A percentile compares a stretch with the other conserved stretches of the same genome.
Conservation (phyloP, 306 rosid species). For the Citrullus colocynthis region DNA sequence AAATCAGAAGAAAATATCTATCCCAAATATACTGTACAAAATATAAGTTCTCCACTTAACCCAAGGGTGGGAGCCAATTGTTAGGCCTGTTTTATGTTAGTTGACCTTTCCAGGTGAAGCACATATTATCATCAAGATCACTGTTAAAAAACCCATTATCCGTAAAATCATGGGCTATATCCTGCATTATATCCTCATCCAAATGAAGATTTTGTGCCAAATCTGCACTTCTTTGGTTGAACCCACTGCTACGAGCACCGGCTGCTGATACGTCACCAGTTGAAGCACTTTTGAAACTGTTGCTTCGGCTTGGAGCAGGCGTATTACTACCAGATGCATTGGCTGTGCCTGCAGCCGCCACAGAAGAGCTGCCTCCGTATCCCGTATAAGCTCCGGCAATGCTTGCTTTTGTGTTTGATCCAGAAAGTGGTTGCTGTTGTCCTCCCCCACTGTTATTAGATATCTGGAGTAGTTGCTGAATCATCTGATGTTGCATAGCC, state of each 20-base stretch:
- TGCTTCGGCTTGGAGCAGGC: slow-evolving; percentile 63
- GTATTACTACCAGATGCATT: slow-evolving; percentile 35
- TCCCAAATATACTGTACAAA: slow-evolving; percentile 58
- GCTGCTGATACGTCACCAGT: slow-evolving; percentile 59
- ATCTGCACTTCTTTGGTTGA: slow-evolving; percentile 62
- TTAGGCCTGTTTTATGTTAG: slow-evolving; percentile 36
- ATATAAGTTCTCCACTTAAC: slow-evolving; percentile 30
- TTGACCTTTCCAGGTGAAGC: slow-evolving; percentile 73
- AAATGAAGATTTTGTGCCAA: slow-evolving; percentile 45
- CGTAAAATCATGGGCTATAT: slow-evolving; percentile 53
- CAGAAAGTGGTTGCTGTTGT: slow-evolving; percentile 32
- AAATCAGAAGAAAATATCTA: slow-evolving; percentile 8
- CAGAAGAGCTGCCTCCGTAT: slow-evolving; percentile 39
- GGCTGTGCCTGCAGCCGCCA: slow-evolving; percentile 25
- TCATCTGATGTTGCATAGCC: slow-evolving; percentile 56
- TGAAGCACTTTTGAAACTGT: slow-evolving; percentile 77
- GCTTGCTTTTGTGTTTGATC: slow-evolving; percentile 43
- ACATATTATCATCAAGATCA: slow-evolving; percentile 70
- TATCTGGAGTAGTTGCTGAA: slow-evolving; percentile 64
- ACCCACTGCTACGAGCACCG: slow-evolving; percentile 41
- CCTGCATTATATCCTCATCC: slow-evolving; percentile 54
- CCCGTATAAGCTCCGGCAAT: slow-evolving; percentile 33
- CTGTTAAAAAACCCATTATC: slow-evolving; percentile 57
- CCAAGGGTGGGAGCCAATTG: slow-evolving; percentile 27
- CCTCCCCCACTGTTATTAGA: slow-evolving; percentile 43